A percentile compares a stretch with the other conserved stretches of the same genome.
These are phyloP conservation scores for Tylopilus plumbeoviolaceoides DNA, from an alignment of 768 basidiomycete genomes.

Conservation along the genomic window DNA sequence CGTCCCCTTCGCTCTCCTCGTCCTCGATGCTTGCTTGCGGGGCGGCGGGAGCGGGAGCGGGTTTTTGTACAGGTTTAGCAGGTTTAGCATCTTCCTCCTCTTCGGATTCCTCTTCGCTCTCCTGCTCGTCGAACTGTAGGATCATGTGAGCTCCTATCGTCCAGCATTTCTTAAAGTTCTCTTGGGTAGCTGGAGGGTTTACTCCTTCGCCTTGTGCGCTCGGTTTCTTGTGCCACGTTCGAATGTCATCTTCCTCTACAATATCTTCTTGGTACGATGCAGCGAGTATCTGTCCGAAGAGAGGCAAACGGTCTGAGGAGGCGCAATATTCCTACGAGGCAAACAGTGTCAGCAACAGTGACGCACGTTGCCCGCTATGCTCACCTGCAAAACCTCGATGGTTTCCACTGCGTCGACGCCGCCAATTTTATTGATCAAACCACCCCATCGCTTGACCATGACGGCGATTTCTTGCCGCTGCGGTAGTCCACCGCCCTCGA, in stretches of 20 bases:
- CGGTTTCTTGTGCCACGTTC: slow-evolving; percentile 73
- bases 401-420: slow-evolving; percentile 82
- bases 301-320: slow-evolving; percentile 53
- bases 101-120: slow-evolving; percentile 46
- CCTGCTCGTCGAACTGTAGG: slow-evolving; percentile 77
- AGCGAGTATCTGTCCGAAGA: slow-evolving; percentile 84
- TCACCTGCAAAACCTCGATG: slow-evolving; percentile 72
- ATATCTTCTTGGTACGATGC: slow-evolving; percentile 90
- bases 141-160: slow-evolving; percentile 69
- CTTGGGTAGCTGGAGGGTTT: slow-evolving; percentile 37
- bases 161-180: slow-evolving; percentile 68
- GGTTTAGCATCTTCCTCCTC: slow-evolving; percentile 18
- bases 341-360: background rate
- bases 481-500: slow-evolving; percentile 48
- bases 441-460: slow-evolving; percentile 77
- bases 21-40: background rate
- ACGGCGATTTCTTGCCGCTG: slow-evolving; percentile 64
- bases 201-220: slow-evolving; percentile 50
- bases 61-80: background rate
- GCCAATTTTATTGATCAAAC: slow-evolving; percentile 74
- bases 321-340: slow-evolving; percentile 59
- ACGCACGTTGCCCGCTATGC: background rate
- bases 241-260: slow-evolving; percentile 85
- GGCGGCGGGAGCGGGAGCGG: background rate
- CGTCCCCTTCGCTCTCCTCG: slow-evolving; percentile 5